Conservation (phyloP, 2,329 filamentous ascomycete genomes). For the Aspergillus candidus region DNA sequence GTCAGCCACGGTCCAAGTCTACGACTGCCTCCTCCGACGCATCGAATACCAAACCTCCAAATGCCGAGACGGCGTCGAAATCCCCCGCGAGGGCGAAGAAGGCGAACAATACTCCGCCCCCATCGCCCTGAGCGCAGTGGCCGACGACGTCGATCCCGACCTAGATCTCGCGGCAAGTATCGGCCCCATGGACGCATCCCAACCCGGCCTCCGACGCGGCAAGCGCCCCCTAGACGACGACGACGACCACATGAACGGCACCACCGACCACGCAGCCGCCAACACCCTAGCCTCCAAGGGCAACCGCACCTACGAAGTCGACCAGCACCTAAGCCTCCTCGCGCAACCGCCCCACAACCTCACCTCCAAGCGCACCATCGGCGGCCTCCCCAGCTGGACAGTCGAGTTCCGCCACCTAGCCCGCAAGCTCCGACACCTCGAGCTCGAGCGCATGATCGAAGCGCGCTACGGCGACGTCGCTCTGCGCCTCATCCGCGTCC, state of each 20-base stretch:
- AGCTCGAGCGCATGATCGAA: constrained; percentile 76
- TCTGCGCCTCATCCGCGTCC: constrained; percentile 75
- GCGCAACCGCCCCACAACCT: constrained; percentile 37
- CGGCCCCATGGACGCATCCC: constrained; percentile 26
- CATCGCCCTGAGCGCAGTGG: constrained; percentile 30
- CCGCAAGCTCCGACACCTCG: constrained; percentile 63
- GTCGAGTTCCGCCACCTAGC: constrained; percentile 74
- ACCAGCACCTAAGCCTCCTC: constrained; percentile 46
- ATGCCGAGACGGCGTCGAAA: constrained; percentile 50
- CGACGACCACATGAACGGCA: constrained; percentile 27
- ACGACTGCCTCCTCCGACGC: constrained; percentile 63
- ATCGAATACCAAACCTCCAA: constrained; percentile 63
- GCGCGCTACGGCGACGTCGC: constrained; percentile 70
- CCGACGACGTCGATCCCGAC: constrained; percentile 31
- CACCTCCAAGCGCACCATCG: constrained; percentile 27
- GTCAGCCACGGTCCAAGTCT: constrained; percentile 69
- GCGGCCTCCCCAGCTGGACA: constrained; percentile 67
- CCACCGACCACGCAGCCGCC: constrained; percentile 50
- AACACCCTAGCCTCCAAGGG: constrained; percentile 16
- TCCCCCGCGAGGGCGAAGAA: constrained; percentile 38
- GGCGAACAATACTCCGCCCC: constrained; percentile 34
- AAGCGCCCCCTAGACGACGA: constrained; percentile 30
- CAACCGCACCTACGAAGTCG: constrained; percentile 30
- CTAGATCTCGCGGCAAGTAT: constrained; percentile 34
- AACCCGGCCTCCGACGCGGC: constrained; percentile 21